Evolutionary conservation across 73 alveolate species (phyloP).

Genomic region (Tetrahymena malaccensis): DNA sequence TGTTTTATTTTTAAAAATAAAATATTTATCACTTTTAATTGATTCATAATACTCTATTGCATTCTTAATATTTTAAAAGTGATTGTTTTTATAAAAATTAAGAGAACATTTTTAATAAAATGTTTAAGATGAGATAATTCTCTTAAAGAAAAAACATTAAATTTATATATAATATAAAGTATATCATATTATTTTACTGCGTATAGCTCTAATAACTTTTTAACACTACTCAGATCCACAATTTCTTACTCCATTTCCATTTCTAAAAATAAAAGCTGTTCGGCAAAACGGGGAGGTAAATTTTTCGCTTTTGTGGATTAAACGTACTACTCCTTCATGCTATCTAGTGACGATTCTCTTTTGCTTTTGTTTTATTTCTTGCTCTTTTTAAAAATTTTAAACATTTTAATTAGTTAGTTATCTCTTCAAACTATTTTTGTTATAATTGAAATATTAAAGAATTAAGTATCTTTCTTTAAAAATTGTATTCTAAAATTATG

Average conservation of each 20-base stretch:
- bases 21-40: conserved; percentile 30
- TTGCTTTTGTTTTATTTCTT: not conserved
- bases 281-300: conserved; percentile 39
- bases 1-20: conserved; percentile 36
- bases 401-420: not conserved
- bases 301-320: not conserved
- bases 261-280: conserved; percentile 19
- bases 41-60: conserved; percentile 41
- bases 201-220: conserved; percentile 24
- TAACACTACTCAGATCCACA: conserved; percentile 19
- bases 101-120: not conserved
- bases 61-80: not conserved
- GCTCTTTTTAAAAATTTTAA: not conserved
- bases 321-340: not conserved
- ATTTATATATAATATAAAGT: not conserved
- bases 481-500: not conserved
- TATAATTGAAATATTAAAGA: not conserved
- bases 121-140: not conserved
- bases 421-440: not conserved
- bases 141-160: not conserved
- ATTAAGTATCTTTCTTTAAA: not conserved
- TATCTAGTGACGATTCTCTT: not conserved
- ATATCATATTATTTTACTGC: not conserved
- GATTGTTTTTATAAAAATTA: not conserved
- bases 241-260: conserved; percentile 34